Conservation (phyloP, 1,284 basidiomycete genomes). For the Malassezia japonica region DNA sequence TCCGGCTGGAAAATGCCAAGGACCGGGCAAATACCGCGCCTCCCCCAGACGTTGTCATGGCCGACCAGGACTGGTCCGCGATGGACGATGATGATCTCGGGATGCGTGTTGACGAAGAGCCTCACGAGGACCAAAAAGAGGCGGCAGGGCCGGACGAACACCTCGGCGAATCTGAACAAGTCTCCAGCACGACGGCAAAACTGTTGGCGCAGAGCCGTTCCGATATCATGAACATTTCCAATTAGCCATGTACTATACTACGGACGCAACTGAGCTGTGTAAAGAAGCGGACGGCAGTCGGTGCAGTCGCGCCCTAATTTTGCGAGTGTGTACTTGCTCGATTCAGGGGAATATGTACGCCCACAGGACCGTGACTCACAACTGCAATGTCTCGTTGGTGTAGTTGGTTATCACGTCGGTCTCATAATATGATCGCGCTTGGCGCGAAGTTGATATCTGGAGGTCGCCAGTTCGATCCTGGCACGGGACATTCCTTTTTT, state of each 20-base stretch:
- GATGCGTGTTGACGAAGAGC: background rate
- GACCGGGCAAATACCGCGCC: background rate
- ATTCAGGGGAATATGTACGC: background rate
- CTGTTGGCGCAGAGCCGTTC: background rate
- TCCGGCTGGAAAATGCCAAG: slow-evolving; percentile 9
- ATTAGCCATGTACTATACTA: background rate
- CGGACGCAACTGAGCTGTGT: too few species aligned
- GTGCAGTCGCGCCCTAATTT: too few species aligned
- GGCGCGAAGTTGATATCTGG: slow-evolving; percentile 20
- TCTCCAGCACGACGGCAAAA: background rate
- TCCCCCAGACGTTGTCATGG: background rate
- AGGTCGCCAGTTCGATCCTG: slow-evolving; percentile 24
- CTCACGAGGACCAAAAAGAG: background rate
- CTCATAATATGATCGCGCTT: slow-evolving; percentile 20
- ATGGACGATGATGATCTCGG: slow-evolving; percentile 4
- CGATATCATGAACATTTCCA: slow-evolving; percentile 9
- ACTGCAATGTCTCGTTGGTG: slow-evolving; percentile 20
- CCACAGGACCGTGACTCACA: background rate
- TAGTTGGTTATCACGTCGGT: slow-evolving; percentile 24
- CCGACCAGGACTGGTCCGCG: background rate
- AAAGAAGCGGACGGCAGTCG: too few species aligned
- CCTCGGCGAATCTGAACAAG: background rate
- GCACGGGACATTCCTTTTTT: slow-evolving; percentile 19
- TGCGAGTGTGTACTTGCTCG: too few species aligned
- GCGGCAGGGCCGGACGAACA: too few species aligned